A percentile compares a stretch with the other conserved stretches of the same genome.
Conservation (phyloP, 1,139 yeast genomes). For the Saccharomyces hybrid region DNA sequence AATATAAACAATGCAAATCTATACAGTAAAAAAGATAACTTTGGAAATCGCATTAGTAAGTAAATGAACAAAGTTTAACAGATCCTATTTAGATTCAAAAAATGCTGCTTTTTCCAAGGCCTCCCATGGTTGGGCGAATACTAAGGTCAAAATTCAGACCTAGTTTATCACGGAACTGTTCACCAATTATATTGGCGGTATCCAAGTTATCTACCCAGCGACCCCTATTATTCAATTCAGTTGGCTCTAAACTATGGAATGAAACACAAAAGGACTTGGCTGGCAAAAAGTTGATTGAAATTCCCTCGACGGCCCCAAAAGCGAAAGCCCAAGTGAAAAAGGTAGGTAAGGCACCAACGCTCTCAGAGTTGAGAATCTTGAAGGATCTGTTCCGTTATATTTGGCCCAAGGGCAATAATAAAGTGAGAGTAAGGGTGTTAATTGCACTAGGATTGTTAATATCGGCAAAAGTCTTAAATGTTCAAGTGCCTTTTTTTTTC, state of each 20-base stretch:
- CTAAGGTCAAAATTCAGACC: neutral
- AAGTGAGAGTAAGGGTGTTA: conserved; percentile 68
- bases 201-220: neutral
- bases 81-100: neutral
- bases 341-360: conserved; percentile 18
- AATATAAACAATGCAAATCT: neutral
- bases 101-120: neutral
- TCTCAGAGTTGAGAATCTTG: conserved; percentile 56
- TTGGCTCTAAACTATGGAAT: neutral
- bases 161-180: neutral
- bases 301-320: conserved; percentile 7
- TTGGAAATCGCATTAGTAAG: neutral
- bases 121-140: neutral
- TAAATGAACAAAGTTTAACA: neutral
- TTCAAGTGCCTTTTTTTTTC: conserved; percentile 93
- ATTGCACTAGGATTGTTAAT: conserved; percentile 67
- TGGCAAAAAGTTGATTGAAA: neutral
- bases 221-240: neutral
- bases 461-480: conserved; percentile 76
- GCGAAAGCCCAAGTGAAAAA: neutral
- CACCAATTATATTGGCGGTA: neutral
- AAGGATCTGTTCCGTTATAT: conserved; percentile 61
- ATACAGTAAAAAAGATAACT: neutral
- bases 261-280: neutral
- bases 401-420: conserved; percentile 79